Conservation (phyloP, 2,329 filamentous ascomycete species). For the Huntiella decipiens region DNA sequence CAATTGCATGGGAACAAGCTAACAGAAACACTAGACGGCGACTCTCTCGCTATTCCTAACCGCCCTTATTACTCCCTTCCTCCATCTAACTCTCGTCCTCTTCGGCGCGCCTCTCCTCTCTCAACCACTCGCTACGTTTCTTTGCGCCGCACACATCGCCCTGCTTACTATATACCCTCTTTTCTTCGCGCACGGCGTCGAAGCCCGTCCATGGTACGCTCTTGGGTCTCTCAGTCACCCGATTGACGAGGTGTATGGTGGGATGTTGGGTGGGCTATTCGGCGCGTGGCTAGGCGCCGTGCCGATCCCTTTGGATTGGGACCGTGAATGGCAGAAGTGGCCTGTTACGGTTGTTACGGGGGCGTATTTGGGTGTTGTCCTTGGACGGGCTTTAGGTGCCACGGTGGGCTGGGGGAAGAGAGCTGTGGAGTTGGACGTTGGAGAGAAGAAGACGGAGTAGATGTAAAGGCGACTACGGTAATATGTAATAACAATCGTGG, state of each 20-base stretch:
- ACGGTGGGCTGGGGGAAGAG: conserved; percentile 28
- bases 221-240: conserved; percentile 50
- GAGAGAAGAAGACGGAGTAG: conserved; percentile 17
- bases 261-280: conserved; percentile 53
- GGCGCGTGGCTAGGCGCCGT: conserved; percentile 89
- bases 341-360: conserved; percentile 80
- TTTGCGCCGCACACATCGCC: conserved; percentile 66
- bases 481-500: background rate
- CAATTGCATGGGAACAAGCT: background rate
- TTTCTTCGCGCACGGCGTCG: conserved; percentile 71
- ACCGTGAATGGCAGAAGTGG: conserved; percentile 98
- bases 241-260: conserved; percentile 71
- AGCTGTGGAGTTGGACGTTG: conserved; percentile 16
- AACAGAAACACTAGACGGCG: conserved; percentile 1
- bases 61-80: conserved; percentile 45
- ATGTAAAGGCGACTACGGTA: background rate
- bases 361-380: conserved; percentile 56
- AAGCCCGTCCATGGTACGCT: conserved; percentile 48
- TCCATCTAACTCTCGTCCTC: conserved; percentile 52
- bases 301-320: conserved; percentile 93
- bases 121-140: conserved; percentile 56
- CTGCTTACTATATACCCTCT: conserved; percentile 61
- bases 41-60: conserved; percentile 37
- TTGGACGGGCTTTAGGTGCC: conserved; percentile 47
- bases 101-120: conserved; percentile 83